Evolutionary conservation across 1,284 basidiomycete species (phyloP).

Genomic region (Thecaphora thlaspeos): DNA sequence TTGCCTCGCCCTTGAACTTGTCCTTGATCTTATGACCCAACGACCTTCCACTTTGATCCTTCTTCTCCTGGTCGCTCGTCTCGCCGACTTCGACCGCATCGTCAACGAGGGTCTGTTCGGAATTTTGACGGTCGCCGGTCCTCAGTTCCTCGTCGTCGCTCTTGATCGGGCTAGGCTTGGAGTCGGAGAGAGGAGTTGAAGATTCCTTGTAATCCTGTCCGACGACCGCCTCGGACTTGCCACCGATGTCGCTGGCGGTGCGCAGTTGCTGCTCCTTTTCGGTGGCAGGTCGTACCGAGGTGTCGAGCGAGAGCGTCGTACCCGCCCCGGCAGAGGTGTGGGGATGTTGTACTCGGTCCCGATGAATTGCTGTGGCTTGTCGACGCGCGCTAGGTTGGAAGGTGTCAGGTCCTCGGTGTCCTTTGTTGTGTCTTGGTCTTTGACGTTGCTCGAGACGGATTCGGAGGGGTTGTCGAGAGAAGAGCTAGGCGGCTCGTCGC

Average conservation of each 20-base stretch:
- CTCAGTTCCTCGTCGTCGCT: neutral
- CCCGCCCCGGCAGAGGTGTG: conserved; percentile 33
- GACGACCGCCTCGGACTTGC: conserved; percentile 8
- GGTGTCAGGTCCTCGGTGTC: conserved; percentile 8
- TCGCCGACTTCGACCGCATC: conserved; percentile 2
- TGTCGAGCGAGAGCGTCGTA: conserved; percentile 29
- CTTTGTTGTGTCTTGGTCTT: neutral
- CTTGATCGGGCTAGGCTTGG: conserved; percentile 1
- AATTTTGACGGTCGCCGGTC: neutral
- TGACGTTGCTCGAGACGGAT: neutral
- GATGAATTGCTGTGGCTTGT: conserved; percentile 10
- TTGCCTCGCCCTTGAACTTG: conserved; percentile 28
- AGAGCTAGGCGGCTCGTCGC: too few relatives aligned
- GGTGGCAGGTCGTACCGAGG: conserved; percentile 10
- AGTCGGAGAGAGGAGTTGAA: too few relatives aligned
- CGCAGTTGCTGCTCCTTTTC: neutral
- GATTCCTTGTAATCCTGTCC: conserved; percentile 33
- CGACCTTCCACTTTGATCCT: neutral
- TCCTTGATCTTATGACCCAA: conserved; percentile 14
- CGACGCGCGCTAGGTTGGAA: conserved; percentile 7
- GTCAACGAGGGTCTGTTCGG: neutral
- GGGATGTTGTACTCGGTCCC: conserved; percentile 32
- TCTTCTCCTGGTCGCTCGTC: neutral
- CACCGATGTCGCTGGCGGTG: too few relatives aligned
- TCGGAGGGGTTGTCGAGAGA: too few relatives aligned